Evolutionary conservation across 2,329 filamentous ascomycete species (phyloP).

Genomic region (Fusarium scirpi): DNA sequence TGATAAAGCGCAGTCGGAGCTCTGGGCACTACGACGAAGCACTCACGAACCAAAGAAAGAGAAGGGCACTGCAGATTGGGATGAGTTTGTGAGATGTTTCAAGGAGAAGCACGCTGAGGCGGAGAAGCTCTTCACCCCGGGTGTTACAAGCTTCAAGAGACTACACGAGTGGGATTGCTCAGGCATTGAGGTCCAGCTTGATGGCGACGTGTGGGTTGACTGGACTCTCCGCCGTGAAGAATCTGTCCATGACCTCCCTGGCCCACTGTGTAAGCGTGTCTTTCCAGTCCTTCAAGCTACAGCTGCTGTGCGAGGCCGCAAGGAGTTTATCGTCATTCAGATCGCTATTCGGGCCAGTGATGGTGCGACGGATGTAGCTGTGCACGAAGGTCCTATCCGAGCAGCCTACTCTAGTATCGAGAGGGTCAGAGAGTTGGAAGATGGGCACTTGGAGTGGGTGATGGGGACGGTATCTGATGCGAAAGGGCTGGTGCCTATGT

Average conservation of each 20-base stretch:
- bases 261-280: constrained; percentile 70
- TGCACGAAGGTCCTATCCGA: constrained; percentile 61
- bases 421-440: constrained; percentile 61
- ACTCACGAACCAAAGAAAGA: constrained; percentile 66
- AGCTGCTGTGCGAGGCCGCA: constrained; percentile 53
- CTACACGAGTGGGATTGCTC: constrained; percentile 61
- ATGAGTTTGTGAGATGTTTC: constrained; percentile 71
- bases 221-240: constrained; percentile 68
- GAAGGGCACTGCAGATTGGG: constrained; percentile 69
- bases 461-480: constrained; percentile 84
- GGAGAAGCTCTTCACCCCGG: constrained; percentile 57
- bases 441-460: constrained; percentile 73
- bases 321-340: constrained; percentile 69
- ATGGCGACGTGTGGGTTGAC: constrained; percentile 58
- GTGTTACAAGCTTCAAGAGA: constrained; percentile 51
- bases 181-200: constrained; percentile 55
- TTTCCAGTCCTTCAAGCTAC: constrained; percentile 76
- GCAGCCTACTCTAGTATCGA: constrained; percentile 76
- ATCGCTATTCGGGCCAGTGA: constrained; percentile 59
- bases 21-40: constrained; percentile 74
- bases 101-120: constrained; percentile 61
- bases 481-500: constrained; percentile 72
- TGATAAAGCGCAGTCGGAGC: constrained; percentile 56
- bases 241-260: constrained; percentile 73
- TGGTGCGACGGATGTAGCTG: constrained; percentile 53